Evolutionary conservation across 495 filamentous ascomycete genomes (phyloP).

Genomic region (Lentithecium fluviatile): DNA sequence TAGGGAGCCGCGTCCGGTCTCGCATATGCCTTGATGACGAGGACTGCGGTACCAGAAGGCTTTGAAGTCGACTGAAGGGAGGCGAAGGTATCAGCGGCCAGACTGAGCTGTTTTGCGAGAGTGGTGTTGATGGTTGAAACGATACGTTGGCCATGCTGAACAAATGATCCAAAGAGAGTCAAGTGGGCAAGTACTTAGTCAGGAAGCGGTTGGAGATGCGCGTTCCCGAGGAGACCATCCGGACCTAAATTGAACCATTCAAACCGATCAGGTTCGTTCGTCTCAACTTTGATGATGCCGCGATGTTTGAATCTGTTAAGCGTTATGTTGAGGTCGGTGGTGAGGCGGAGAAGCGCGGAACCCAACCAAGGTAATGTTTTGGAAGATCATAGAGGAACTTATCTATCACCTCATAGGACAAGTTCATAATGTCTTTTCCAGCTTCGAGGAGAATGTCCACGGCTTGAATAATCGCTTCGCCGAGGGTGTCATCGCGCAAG

Average conservation of each 20-base stretch:
- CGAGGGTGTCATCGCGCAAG: conserved; percentile 7
- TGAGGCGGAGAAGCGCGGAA: background rate
- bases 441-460: conserved; percentile 13
- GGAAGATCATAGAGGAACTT: conserved; percentile 11
- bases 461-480: conserved; percentile 5
- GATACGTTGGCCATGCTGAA: conserved; percentile 16
- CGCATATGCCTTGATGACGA: conserved; percentile 14
- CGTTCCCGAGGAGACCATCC: conserved; percentile 5
- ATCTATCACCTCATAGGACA: conserved; percentile 9
- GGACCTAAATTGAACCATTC: conserved; percentile 21
- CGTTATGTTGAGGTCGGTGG: background rate
- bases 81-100: conserved; percentile 5
- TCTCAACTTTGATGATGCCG: conserved; percentile 14
- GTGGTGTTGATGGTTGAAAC: conserved; percentile 3
- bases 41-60: conserved; percentile 20
- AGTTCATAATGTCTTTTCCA: conserved; percentile 10
- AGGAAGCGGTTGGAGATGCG: conserved; percentile 9
- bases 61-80: background rate
- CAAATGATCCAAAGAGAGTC: conserved; percentile 14
- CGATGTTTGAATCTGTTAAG: conserved; percentile 17
- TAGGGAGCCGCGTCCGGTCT: no score
- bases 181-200: background rate
- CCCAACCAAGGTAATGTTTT: conserved; percentile 12
- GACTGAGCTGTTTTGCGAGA: conserved; percentile 8
- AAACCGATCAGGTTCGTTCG: conserved; percentile 21